phyloP scores from a whole-genome alignment of 2,329 filamentous ascomycete species.

The Chaetoscypha palmicola region DNA sequence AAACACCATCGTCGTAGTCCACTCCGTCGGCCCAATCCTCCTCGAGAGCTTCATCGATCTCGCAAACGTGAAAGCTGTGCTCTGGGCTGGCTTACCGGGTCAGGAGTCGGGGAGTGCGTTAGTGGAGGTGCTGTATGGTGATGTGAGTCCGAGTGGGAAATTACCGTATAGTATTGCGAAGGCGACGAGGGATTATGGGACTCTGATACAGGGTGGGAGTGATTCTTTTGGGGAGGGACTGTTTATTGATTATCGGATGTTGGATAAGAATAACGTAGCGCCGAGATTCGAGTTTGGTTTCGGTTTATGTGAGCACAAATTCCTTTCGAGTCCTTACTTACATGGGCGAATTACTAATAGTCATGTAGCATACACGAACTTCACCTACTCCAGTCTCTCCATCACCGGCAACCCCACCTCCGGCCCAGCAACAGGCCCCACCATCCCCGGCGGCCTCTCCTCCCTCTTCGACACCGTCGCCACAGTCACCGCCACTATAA shows the following conservation, averaged over 20 bases:
- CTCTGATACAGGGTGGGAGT: conserved; percentile 15
- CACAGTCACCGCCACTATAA: conserved; percentile 41
- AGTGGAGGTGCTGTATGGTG: conserved; percentile 44
- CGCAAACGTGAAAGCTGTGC: conserved; percentile 54
- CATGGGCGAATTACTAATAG: no score
- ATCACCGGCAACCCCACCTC: conserved; percentile 9
- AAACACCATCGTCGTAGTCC: conserved; percentile 50
- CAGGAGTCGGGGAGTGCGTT: conserved; percentile 34
- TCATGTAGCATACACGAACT: conserved; percentile 3
- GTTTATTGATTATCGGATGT: conserved; percentile 45
- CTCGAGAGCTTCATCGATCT: conserved; percentile 53
- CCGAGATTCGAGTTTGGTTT: conserved; percentile 35
- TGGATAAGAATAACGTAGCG: conserved; percentile 34
- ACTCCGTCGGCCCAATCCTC: conserved; percentile 53
- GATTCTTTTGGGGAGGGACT: conserved; percentile 39
- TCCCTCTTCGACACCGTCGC: conserved; percentile 48
- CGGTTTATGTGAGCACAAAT: conserved; percentile 38
- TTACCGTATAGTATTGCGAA: conserved; percentile 61
- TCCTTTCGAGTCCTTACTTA: conserved; percentile 21
- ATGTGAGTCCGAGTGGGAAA: conserved; percentile 44
- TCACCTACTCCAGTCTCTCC: conserved; percentile 1
- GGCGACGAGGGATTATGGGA: conserved; percentile 45
- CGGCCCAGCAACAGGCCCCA: background rate
- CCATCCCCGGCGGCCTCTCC: conserved; percentile 40
- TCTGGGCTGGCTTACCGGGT: conserved; percentile 45